Conservation (phyloP, 1,284 basidiomycete genomes). For the Cerioporus squamosus region DNA sequence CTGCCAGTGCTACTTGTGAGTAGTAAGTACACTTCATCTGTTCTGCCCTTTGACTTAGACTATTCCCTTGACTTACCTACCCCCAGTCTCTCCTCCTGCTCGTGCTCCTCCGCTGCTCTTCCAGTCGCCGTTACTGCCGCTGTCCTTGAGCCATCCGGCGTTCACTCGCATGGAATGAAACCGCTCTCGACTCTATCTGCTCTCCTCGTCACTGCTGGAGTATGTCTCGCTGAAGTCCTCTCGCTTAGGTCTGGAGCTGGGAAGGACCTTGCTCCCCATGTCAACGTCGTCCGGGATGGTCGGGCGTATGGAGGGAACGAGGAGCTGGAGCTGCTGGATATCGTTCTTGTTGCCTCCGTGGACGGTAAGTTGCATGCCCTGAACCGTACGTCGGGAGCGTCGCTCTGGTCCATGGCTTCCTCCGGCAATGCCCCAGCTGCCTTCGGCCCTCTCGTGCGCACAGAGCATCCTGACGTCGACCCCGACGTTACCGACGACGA, state of each 20-base stretch:
- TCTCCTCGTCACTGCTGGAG: constrained; percentile 28
- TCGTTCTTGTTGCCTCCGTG: constrained; percentile 85
- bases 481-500: constrained; percentile 59
- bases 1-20: no score
- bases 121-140: not conserved
- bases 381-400: constrained; percentile 77
- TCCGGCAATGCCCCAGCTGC: constrained; percentile 54
- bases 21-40: no score
- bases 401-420: constrained; percentile 82
- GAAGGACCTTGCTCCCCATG: constrained; percentile 31
- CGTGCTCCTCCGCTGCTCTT: not conserved
- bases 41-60: no score
- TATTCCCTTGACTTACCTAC: no score
- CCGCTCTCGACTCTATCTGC: constrained; percentile 26
- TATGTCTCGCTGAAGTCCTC: constrained; percentile 34
- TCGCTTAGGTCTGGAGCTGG: constrained; percentile 22
- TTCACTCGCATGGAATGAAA: constrained; percentile 33
- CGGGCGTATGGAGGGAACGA: constrained; percentile 24
- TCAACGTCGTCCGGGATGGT: constrained; percentile 21
- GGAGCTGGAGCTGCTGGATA: constrained; percentile 69
- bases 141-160: not conserved
- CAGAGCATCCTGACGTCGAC: constrained; percentile 60
- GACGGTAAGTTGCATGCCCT: constrained; percentile 91
- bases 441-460: constrained; percentile 73
- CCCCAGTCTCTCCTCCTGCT: not conserved